Base-by-base conservation (phyloP, 495 filamentous ascomycete species). In the Penicillium taxi region DNA sequence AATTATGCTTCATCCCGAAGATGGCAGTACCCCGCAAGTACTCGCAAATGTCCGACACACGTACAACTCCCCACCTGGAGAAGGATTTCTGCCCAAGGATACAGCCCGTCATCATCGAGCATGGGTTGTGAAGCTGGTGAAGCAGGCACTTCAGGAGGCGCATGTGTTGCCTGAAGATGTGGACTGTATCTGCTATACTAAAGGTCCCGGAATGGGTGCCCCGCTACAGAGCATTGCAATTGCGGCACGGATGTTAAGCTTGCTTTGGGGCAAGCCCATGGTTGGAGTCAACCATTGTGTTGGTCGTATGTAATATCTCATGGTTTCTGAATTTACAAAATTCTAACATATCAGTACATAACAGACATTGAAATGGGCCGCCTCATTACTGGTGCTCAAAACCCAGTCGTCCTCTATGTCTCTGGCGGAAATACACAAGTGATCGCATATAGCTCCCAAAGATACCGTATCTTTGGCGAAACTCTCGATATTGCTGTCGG, bases 241-340 rank as follows among this genome's bases (percentile, higher is more conserved):
- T 9, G 87, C 79, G 1, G 91, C 90, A 20, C 73, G 91, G 39
- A 86, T 83, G 53, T 58, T 96, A 18, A 73, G 78, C 38, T 63
- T 94, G 32, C 73, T 98, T 11, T 98, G 91, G 91, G 66, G 61
- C n/a, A 90, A 88, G 56, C 69, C 75, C 13, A 66, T 98, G 13
- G 80, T 98, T 3, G 89, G 84, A 12, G 91, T 98, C 9, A 98
- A 98, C 62, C 91, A 98, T 61, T 98, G 91, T 61, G 81, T 98
- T 26, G 91, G 91, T 35, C 91, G 87, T 81, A 70, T 33, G 75
- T 67, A n/a, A n/a, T n/a, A n/a, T n/a, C n/a, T n/a, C n/a, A n/a
- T n/a, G n/a, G n/a, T n/a, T n/a, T n/a, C 25, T 41, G n/a, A n/a
- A n/a, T n/a, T n/a, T n/a, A n/a, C n/a, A n/a, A n/a, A n/a, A 15